These are phyloP conservation scores for Pichia manshurica DNA, from an alignment of 805 yeast genomes.

Conservation along the genomic window DNA sequence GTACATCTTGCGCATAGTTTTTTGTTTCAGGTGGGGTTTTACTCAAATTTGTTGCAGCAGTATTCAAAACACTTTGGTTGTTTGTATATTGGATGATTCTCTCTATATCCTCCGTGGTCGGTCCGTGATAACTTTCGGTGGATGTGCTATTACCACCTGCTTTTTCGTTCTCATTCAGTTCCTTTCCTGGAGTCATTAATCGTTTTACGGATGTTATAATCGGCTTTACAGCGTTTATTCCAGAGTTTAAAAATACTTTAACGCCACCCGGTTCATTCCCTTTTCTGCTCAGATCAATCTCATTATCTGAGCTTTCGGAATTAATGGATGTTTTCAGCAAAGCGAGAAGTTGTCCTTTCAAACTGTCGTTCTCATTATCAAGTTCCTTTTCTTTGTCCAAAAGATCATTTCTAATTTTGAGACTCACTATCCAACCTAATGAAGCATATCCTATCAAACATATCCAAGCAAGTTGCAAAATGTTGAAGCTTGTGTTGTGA, in stretches of 20 bases:
- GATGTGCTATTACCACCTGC: not conserved
- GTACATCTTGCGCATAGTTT: no score
- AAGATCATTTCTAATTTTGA: not conserved
- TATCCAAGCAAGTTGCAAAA: constrained; percentile 2
- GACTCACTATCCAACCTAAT: not conserved
- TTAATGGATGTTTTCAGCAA: not conserved
- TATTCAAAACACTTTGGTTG: not conserved
- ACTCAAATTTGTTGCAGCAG: not conserved
- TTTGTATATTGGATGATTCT: constrained; percentile 1
- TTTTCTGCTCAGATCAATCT: not conserved
- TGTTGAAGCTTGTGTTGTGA: constrained; percentile 3
- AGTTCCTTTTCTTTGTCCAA: not conserved
- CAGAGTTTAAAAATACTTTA: not conserved
- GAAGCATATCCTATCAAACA: constrained; percentile 1
- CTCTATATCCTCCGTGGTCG: not conserved
- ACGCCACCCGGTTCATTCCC: not conserved
- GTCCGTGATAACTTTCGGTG: not conserved
- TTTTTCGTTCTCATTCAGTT: not conserved
- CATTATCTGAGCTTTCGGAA: no score
- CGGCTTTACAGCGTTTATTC: not conserved
- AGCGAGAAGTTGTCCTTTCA: not conserved
- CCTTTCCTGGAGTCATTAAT: not conserved
- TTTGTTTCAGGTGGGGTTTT: no score
- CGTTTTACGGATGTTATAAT: not conserved
- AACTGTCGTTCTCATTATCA: not conserved